Base-by-base conservation (phyloP, 106 monocot genomes). In the Xerophyta viscosa region DNA sequence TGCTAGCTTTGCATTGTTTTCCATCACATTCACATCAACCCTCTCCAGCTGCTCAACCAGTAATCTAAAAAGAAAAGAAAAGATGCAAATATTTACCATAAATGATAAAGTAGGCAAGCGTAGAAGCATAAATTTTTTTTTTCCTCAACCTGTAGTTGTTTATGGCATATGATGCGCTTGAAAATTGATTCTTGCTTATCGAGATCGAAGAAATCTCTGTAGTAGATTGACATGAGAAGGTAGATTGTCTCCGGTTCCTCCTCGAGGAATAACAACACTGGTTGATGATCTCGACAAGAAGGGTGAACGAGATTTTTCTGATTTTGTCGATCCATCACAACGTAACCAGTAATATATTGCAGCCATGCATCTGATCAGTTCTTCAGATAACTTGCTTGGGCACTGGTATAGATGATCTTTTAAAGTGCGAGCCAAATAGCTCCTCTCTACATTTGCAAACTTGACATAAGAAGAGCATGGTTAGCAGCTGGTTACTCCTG, bases 331-430 rank as follows among this genome's bases (percentile, higher is more conserved):
- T 54, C 45, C 29, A 48, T 83, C 72, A 25, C 26, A 54, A 29
- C 56, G 63, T 26, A 61, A 18, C 63, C 64, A 67, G 54, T 59
- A 73, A 57, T 84, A 89, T 53, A 89, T 73, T 21, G 67, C 50
- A 56, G 84, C 89, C 84, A 89, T 84, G 73, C 83, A 80, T 71
- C 77, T 66, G 27, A 89, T 60, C 61, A 89, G 37, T 64, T 89
- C 89, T 76, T 89, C 84, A 19, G 89, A 89, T 53, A 89, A 65
- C 61, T 74, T 89, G 67, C 64, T 77, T 18, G 89, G 84, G 17
- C 73, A 80, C 29, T 80, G 70, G 37, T 76, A 62, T 19, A 83
- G 62, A 70, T 76, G 66, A 41, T 83, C 76, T 70, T 76, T 83
- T 29, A 76, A 48, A 14, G 88, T 79, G 29, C 67, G 65, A n/a